Evolutionary conservation across 495 filamentous ascomycete species (phyloP).

Genomic region (Gamarada debralockiae): DNA sequence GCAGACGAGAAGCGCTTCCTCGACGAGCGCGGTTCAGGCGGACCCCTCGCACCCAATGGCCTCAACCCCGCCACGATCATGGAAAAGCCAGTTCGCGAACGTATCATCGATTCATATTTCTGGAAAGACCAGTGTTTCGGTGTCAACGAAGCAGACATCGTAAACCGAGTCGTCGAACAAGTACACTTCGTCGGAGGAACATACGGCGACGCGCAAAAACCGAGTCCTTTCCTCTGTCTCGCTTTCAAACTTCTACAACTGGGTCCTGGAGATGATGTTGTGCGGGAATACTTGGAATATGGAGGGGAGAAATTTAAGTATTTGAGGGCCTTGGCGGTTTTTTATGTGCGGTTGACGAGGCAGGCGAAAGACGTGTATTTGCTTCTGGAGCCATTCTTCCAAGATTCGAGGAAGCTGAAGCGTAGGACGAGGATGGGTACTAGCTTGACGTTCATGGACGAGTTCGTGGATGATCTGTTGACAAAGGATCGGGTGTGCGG

Average conservation of each 20-base stretch:
- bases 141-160: conserved; percentile 83
- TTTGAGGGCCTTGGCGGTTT: conserved; percentile 78
- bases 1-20: conserved; percentile 73
- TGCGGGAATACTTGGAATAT: conserved; percentile 76
- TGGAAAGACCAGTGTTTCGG: conserved; percentile 99
- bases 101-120: conserved; percentile 91
- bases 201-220: conserved; percentile 74
- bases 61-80: conserved; percentile 87
- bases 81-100: conserved; percentile 89
- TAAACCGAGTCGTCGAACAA: conserved; percentile 84
- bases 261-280: conserved; percentile 68
- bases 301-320: conserved; percentile 83
- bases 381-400: conserved; percentile 76
- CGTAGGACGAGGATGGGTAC: conserved; percentile 67
- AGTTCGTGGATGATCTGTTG: conserved; percentile 89
- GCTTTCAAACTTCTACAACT: conserved; percentile 93
- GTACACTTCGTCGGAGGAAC: conserved; percentile 80
- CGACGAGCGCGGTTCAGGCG: conserved; percentile 63
- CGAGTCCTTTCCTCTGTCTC: conserved; percentile 90
- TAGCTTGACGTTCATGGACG: conserved; percentile 77
- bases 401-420: conserved; percentile 80
- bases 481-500: conserved; percentile 87
- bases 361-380: conserved; percentile 74
- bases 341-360: conserved; percentile 91
- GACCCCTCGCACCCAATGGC: conserved; percentile 55